Evolutionary conservation across 345 rosid species (phyloP), one percentile per base, ranked within the genome.

Genomic region (Arabis hirsuta): DNA sequence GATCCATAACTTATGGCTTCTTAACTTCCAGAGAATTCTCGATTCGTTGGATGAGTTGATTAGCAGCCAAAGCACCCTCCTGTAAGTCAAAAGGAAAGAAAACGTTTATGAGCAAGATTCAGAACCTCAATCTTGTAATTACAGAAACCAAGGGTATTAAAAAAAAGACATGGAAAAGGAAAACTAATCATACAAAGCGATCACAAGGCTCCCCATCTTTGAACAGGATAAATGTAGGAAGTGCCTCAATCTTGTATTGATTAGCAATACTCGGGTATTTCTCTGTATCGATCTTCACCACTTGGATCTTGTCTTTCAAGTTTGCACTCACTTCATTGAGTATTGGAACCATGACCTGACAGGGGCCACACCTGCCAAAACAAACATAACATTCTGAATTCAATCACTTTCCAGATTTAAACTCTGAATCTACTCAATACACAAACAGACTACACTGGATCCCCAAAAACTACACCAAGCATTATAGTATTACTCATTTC

Each of bases 281-380:
- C 82, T 94, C 98, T 0, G 98, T 88, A 79, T 94, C 98, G 3
- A 94, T 87, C 84, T 94, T 94, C 58, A 89, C 96, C 73, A 94
- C 86, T 73, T 81, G 89, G 76, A 94, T 81, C 76, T 82, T 87
- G 69, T 91, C 91, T 71, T 85, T 85, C 52, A 94, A 66, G n/a
- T 80, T 73, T 52, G 50, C 51, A 77, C 97, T 75, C 52, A 89
- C 97, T 83, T 91, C 89, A 78, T 79, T 63, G 9, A 94, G 96
- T 73, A 91, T 72, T 3, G 98, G 96, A 79, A 82, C 86, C 98
- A 94, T 94, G 77, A 86, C 80, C 78, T 91, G 92, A 50, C 97
- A 94, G 16, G 98, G 98, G 2, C 98, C 98, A 31, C 98, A 94
- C 98, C 98, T 91, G 83, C 59, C 50, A 70, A 63, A 43, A 39